These are phyloP conservation scores for Neofusicoccum kwambonambiense DNA, from an alignment of 2,329 filamentous ascomycete genomes.

Conservation along the genomic window DNA sequence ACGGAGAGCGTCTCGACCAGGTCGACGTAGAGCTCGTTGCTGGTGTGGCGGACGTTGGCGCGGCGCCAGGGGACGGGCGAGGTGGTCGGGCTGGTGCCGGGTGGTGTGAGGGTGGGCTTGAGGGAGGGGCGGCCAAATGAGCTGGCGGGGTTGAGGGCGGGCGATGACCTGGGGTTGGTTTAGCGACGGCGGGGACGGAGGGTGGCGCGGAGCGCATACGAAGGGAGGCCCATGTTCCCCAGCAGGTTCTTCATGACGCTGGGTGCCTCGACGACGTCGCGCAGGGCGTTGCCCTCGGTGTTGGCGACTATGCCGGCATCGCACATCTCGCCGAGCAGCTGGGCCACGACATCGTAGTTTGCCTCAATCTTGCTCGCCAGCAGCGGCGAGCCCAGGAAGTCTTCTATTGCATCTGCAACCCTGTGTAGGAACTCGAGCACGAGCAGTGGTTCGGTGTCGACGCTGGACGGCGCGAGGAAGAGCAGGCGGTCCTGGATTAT, in stretches of 20 bases:
- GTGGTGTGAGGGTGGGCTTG: slow-evolving; percentile 23
- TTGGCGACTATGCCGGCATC: slow-evolving; percentile 87
- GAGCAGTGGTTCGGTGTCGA: slow-evolving; percentile 84
- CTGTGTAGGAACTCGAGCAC: slow-evolving; percentile 94
- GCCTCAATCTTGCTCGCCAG: slow-evolving; percentile 82
- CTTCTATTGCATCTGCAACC: slow-evolving; percentile 86
- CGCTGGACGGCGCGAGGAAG: slow-evolving; percentile 79
- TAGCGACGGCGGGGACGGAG: not conserved
- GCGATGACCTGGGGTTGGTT: slow-evolving; percentile 3
- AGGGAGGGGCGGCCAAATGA: slow-evolving; percentile 8
- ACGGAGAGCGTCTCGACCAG: slow-evolving; percentile 87
- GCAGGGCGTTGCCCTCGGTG: slow-evolving; percentile 88
- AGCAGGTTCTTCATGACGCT: slow-evolving; percentile 86
- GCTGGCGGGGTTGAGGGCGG: slow-evolving; percentile 11
- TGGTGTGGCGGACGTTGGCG: slow-evolving; percentile 90
- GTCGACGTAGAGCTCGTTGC: slow-evolving; percentile 96
- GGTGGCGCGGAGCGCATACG: slow-evolving; percentile 45
- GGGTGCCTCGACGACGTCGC: slow-evolving; percentile 89
- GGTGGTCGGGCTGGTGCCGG: slow-evolving; percentile 20
- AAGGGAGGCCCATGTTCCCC: slow-evolving; percentile 80
- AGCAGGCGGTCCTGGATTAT: slow-evolving; percentile 84
- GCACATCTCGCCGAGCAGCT: slow-evolving; percentile 93
- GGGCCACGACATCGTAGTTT: slow-evolving; percentile 90
- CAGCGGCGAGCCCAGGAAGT: slow-evolving; percentile 86
- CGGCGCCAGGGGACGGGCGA: slow-evolving; percentile 79